Percentiles rank a stretch among this genome's conserved stretches.
Conservation (phyloP, 108 stramenopile species). For the Cyclotella choctawhatcheeana region DNA sequence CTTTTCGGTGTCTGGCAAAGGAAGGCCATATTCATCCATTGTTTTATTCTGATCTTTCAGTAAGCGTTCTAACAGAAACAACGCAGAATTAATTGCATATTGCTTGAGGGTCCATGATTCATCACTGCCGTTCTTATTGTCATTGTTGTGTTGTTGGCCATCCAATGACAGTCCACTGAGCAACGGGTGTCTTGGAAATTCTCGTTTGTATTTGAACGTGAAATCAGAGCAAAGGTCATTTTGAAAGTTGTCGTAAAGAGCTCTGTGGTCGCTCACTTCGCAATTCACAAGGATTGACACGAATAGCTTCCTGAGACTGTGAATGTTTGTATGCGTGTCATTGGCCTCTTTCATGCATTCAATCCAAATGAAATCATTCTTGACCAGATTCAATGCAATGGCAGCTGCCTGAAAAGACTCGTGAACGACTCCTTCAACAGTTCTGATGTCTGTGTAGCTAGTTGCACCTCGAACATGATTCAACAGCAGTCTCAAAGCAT, state of each 20-base stretch:
- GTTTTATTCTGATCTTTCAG: constrained; percentile 8
- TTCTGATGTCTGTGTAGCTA: background rate
- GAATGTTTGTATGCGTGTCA: background rate
- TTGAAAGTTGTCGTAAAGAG: background rate
- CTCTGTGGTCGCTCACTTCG: background rate
- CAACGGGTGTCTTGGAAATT: background rate
- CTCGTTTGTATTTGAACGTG: background rate
- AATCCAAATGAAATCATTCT: background rate
- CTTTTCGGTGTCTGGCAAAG: too few species aligned
- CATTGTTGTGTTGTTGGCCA: constrained; percentile 6
- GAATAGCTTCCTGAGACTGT: background rate
- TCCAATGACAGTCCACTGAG: background rate
- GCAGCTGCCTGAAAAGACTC: background rate
- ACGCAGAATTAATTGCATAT: constrained; percentile 8
- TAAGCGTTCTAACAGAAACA: constrained; percentile 1
- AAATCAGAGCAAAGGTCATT: background rate
- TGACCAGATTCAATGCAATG: background rate
- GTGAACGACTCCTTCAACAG: background rate
- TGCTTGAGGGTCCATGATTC: constrained; percentile 4
- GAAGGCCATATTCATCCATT: background rate
- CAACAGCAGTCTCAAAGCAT: background rate
- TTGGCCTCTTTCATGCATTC: background rate
- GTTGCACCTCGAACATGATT: background rate
- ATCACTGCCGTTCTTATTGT: constrained; percentile 2
- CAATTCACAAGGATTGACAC: background rate